These are phyloP conservation scores for Arthrinium phaeospermum DNA, from an alignment of 2,329 filamentous ascomycete genomes.

Conservation along the genomic window DNA sequence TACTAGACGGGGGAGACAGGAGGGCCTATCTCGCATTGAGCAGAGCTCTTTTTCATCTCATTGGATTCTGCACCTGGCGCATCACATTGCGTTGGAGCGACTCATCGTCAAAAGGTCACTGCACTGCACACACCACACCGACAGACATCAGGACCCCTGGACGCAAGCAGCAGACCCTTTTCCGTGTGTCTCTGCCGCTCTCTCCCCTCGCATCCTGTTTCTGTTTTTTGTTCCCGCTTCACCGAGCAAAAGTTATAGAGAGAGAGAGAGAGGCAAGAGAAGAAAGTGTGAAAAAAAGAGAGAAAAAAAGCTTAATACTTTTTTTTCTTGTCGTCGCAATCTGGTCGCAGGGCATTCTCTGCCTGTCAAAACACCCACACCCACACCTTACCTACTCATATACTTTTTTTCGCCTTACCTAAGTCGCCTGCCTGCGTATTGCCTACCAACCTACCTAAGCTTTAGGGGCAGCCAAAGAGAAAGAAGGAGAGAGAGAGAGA, in stretches of 20 bases:
- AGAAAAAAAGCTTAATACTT: not conserved
- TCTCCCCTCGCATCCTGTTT: not conserved
- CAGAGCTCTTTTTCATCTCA: conserved; percentile 15
- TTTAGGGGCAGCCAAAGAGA: not conserved
- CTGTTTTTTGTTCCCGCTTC: conserved; percentile 1
- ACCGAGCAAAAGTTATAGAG: conserved; percentile 1
- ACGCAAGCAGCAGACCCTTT: conserved; percentile 14
- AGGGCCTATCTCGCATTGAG: conserved; percentile 14
- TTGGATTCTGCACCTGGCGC: conserved; percentile 15
- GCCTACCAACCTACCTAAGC: not conserved
- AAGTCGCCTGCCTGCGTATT: not conserved
- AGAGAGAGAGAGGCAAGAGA: not conserved
- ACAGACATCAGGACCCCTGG: not conserved
- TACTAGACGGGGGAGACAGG: not conserved
- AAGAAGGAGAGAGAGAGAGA: not conserved
- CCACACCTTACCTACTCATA: not conserved
- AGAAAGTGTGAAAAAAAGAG: not conserved
- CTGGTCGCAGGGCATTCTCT: not conserved
- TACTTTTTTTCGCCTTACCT: conserved; percentile 11
- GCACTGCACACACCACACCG: conserved; percentile 12
- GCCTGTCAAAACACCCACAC: not conserved
- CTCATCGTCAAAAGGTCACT: conserved; percentile 12
- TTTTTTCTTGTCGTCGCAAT: not conserved
- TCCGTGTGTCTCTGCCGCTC: conserved; percentile 7
- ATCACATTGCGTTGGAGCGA: conserved; percentile 8